A percentile compares a stretch with the other conserved stretches of the same genome.
phyloP scores from a whole-genome alignment of 1,284 basidiomycete genomes.

The Irpex sp. region DNA sequence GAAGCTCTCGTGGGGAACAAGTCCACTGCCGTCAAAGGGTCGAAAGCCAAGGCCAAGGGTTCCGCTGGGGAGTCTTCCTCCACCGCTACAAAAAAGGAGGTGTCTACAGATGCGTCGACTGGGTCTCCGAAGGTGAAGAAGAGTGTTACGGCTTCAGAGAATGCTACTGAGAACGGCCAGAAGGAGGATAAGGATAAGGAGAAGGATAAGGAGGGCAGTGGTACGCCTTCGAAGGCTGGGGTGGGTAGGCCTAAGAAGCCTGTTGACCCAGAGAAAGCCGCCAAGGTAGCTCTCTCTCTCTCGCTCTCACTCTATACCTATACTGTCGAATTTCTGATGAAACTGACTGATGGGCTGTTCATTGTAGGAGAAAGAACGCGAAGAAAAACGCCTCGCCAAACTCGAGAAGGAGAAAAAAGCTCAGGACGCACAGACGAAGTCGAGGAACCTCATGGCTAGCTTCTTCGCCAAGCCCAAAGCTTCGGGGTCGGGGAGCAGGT shows the following conservation, averaged over 20 bases:
- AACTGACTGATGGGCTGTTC: too few relatives aligned
- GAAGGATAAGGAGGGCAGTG: constrained; percentile 25
- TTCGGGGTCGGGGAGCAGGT: constrained; percentile 12
- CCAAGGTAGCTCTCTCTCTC: constrained; percentile 43
- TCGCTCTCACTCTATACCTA: too few relatives aligned
- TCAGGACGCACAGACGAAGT: constrained; percentile 64
- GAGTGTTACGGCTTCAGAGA: not conserved
- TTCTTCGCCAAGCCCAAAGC: constrained; percentile 67
- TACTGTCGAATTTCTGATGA: too few relatives aligned
- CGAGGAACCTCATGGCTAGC: constrained; percentile 68
- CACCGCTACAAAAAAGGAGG: not conserved
- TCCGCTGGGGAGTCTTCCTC: not conserved
- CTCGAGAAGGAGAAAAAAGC: constrained; percentile 66
- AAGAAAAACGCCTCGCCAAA: constrained; percentile 62
- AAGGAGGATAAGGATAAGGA: constrained; percentile 1
- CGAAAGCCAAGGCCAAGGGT: constrained; percentile 1
- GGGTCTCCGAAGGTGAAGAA: not conserved
- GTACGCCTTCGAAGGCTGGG: constrained; percentile 11
- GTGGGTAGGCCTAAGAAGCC: constrained; percentile 45
- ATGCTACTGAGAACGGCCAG: too few relatives aligned
- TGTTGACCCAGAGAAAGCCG: constrained; percentile 53
- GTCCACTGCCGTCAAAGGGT: constrained; percentile 19
- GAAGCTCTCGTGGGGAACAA: constrained; percentile 53
- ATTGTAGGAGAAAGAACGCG: constrained; percentile 62
- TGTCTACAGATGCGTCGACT: not conserved